Evolutionary conservation across 1,284 basidiomycete species (phyloP).

Genomic region (Trichosporon coremiiforme): DNA sequence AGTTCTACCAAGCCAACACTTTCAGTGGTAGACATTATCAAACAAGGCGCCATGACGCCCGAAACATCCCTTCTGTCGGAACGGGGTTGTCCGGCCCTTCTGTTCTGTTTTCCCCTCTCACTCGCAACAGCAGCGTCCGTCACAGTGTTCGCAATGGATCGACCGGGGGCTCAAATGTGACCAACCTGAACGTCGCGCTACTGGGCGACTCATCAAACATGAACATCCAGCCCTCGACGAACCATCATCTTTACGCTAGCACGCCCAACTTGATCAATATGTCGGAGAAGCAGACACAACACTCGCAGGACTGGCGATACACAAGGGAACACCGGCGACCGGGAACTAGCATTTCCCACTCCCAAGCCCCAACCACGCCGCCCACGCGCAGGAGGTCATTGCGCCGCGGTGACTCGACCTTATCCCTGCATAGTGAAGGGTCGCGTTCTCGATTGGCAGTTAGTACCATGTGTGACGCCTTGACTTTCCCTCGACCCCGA

Average conservation of each 20-base stretch:
- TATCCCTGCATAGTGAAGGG: conserved; percentile 31
- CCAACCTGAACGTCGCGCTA: conserved; percentile 7
- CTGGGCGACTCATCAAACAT: conserved; percentile 3
- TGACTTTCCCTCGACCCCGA: conserved; percentile 46
- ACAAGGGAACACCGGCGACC: neutral
- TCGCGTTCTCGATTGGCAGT: conserved; percentile 29
- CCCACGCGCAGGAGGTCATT: conserved; percentile 11
- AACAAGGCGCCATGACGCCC: conserved; percentile 4
- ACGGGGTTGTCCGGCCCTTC: conserved; percentile 7
- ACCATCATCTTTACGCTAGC: conserved; percentile 11
- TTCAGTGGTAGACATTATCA: neutral
- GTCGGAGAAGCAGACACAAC: neutral
- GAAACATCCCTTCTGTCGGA: conserved; percentile 15
- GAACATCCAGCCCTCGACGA: conserved; percentile 1
- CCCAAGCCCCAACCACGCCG: neutral
- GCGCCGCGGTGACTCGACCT: conserved; percentile 31
- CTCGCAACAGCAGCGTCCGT: conserved; percentile 5
- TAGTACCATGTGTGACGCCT: conserved; percentile 45
- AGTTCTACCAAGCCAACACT: neutral
- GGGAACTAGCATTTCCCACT: conserved; percentile 15
- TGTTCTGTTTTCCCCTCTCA: conserved; percentile 15
- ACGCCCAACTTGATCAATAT: conserved; percentile 1
- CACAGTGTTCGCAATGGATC: neutral
- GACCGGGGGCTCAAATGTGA: neutral
- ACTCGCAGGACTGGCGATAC: neutral